Evolutionary conservation across 2,329 filamentous ascomycete species (phyloP).

Genomic region (Elsinoe fawcettii): DNA sequence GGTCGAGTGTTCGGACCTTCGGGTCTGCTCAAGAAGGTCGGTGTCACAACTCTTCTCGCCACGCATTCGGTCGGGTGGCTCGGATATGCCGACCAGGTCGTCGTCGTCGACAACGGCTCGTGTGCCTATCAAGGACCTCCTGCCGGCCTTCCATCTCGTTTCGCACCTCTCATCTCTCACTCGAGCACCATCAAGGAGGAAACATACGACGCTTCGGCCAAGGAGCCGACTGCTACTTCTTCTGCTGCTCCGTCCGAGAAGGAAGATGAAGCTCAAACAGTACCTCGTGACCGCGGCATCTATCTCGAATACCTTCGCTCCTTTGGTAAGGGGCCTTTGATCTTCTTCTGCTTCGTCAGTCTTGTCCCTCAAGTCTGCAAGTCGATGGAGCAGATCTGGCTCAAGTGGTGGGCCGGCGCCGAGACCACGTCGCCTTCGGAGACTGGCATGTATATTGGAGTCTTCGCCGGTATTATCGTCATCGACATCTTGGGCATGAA

Average conservation of each 20-base stretch:
- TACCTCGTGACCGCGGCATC: constrained; percentile 12
- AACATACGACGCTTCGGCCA: neutral
- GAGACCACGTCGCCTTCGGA: neutral
- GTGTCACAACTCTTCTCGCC: constrained; percentile 38
- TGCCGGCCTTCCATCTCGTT: neutral
- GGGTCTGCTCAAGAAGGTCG: constrained; percentile 36
- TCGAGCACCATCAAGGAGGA: constrained; percentile 1
- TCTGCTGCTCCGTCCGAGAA: neutral
- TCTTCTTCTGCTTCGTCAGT: neutral
- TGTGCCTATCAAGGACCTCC: constrained; percentile 9
- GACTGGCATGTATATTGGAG: constrained; percentile 9
- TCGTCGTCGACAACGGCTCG: constrained; percentile 23
- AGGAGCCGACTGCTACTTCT: neutral
- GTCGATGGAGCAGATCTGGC: constrained; percentile 10
- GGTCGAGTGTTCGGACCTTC: constrained; percentile 34
- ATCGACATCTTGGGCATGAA: neutral
- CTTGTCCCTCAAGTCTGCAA: constrained; percentile 5
- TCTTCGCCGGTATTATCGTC: constrained; percentile 9
- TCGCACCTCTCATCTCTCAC: neutral
- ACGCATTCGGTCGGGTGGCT: constrained; percentile 34
- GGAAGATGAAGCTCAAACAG: neutral
- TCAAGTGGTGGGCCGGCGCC: constrained; percentile 18
- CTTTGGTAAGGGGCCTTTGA: neutral
- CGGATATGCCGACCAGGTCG: constrained; percentile 36
- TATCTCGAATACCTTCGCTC: constrained; percentile 17